These are phyloP conservation scores for Blastobotrys terrestris DNA, from an alignment of 805 yeast species.

Conservation along the genomic window DNA sequence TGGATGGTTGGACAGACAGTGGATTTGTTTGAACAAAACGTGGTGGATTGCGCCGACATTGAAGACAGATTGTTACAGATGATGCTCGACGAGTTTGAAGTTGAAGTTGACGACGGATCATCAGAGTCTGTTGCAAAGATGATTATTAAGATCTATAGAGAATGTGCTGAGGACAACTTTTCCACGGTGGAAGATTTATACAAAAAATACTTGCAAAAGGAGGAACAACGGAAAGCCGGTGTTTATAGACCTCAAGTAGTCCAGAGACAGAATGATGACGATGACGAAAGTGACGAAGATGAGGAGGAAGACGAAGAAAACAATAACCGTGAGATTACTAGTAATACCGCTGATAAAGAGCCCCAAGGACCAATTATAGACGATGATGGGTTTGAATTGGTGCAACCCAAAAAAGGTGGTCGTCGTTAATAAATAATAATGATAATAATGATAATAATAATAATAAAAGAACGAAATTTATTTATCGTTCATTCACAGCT, in stretches of 20 bases:
- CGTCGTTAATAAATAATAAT: neutral
- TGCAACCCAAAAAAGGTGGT: conserved; percentile 48
- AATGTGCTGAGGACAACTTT: conserved; percentile 51
- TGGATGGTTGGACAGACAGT: conserved; percentile 84
- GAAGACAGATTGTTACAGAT: conserved; percentile 84
- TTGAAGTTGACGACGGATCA: conserved; percentile 81
- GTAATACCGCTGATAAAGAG: conserved; percentile 5
- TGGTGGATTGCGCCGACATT: conserved; percentile 69
- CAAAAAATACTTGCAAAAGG: conserved; percentile 50
- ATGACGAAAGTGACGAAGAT: conserved; percentile 43
- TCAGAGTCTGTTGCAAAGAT: conserved; percentile 67
- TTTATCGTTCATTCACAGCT: neutral
- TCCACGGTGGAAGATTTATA: conserved; percentile 54
- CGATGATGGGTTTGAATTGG: conserved; percentile 92
- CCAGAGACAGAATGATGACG: conserved; percentile 49
- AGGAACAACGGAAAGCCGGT: conserved; percentile 33
- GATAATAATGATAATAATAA: neutral
- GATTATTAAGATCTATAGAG: conserved; percentile 59
- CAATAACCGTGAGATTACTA: conserved; percentile 27
- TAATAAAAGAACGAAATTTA: no score
- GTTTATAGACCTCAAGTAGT: conserved; percentile 31
- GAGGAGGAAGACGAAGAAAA: conserved; percentile 36
- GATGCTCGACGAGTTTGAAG: conserved; percentile 93
- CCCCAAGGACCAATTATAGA: conserved; percentile 62
- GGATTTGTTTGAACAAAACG: conserved; percentile 60